Conservation (phyloP, 2,329 filamentous ascomycete genomes). For the Fusarium foetens region DNA sequence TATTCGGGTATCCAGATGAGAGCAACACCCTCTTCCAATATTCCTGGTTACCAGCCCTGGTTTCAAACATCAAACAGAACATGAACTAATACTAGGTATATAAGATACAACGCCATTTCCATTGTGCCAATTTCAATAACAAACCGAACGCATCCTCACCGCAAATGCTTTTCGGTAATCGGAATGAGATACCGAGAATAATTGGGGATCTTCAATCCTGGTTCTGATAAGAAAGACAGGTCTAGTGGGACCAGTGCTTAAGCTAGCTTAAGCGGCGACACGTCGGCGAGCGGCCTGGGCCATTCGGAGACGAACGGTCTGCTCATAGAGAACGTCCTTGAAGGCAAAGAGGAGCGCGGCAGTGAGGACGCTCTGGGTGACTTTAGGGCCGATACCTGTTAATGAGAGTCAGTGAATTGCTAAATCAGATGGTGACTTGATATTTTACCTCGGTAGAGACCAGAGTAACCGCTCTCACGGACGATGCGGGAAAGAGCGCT, state of each 20-base stretch:
- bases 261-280: constrained; percentile 46
- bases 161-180: constrained; percentile 24
- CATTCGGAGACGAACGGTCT: constrained; percentile 74
- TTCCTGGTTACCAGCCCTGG: constrained; percentile 9
- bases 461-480: constrained; percentile 87
- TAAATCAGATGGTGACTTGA: neutral
- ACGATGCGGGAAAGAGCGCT: constrained; percentile 82
- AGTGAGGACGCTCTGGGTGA: constrained; percentile 95
- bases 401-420: constrained; percentile 19
- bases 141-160: constrained; percentile 25
- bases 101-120: constrained; percentile 29
- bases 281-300: constrained; percentile 54
- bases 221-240: constrained; percentile 11
- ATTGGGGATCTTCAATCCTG: constrained; percentile 5
- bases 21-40: constrained; percentile 17
- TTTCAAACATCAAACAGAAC: constrained; percentile 3
- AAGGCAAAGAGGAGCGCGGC: constrained; percentile 97
- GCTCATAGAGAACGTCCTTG: constrained; percentile 94
- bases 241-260: constrained; percentile 1
- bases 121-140: constrained; percentile 17
- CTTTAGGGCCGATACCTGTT: constrained; percentile 91
- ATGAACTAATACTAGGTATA: constrained; percentile 7
- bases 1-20: constrained; percentile 45
- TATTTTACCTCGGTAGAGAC: constrained; percentile 87
- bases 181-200: constrained; percentile 10